Percentiles rank a stretch among this genome's conserved stretches.
These are phyloP conservation scores for Radiomyces spectabilis DNA, from an alignment of 192 early-diverging fungal genomes.

Conservation along the genomic window DNA sequence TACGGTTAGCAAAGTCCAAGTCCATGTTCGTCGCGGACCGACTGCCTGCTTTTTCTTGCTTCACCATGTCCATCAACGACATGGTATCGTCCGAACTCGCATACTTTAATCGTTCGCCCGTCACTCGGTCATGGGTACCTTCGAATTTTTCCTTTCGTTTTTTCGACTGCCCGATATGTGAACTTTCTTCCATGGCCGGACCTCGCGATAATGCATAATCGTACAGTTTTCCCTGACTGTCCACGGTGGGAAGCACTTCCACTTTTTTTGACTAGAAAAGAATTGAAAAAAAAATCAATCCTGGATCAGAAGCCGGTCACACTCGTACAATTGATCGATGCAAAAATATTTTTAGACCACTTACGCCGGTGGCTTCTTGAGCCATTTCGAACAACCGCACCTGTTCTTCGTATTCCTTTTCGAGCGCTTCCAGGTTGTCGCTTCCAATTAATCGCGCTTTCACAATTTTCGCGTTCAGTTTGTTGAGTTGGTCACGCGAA, in stretches of 20 bases:
- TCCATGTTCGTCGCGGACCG: conserved; percentile 48
- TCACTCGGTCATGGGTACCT: conserved; percentile 43
- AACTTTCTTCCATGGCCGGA: conserved; percentile 1
- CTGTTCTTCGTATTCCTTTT: conserved; percentile 66
- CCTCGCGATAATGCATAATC: conserved; percentile 34
- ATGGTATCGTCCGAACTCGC: conserved; percentile 42
- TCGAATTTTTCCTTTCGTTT: conserved; percentile 43
- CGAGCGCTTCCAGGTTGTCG: conserved; percentile 53
- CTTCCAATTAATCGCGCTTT: conserved; percentile 70
- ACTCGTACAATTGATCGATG: no score
- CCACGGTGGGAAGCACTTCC: conserved; percentile 42
- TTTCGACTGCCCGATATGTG: no score
- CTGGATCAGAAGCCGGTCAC: no score
- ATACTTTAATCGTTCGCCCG: conserved; percentile 60
- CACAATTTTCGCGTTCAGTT: conserved; percentile 70
- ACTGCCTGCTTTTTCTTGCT: conserved; percentile 55
- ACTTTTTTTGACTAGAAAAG: no score
- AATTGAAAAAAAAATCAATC: no score
- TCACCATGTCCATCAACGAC: conserved; percentile 58
- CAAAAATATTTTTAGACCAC: no score
- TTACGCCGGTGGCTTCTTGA: not conserved
- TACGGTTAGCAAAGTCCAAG: conserved; percentile 58
- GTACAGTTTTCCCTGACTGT: conserved; percentile 49
- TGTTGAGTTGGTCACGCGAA: conserved; percentile 71
- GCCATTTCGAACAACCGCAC: conserved; percentile 32